Base-by-base conservation (phyloP, 2,329 filamentous ascomycete species). In the Penicillium concentricum region DNA sequence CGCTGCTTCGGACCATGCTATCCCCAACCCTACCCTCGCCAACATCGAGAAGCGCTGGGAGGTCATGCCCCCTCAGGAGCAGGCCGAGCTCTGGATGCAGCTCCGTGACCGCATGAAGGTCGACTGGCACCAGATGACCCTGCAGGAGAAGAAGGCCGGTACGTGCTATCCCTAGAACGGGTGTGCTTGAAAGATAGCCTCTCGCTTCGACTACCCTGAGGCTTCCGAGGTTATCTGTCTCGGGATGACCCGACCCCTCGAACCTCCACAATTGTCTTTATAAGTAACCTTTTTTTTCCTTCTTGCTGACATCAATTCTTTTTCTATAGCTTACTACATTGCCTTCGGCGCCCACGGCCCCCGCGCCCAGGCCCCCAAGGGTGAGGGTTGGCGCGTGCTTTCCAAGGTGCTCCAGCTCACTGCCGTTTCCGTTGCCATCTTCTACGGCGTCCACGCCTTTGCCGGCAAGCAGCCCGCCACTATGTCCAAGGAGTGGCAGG, bases 41-140 rank as follows among this genome's bases (percentile, higher is more conserved):
- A 92, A 96, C 81, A 97, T 99, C 74, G 94, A 99, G 87, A 97
- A 96, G 88, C 86, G 94, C 83, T 99, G 94, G 94, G 94, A 99
- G 83, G 86, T 83, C 63, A 92, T 97, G 90, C 92, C 93, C 58
- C 91, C 94, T 64, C 92, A 96, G 84, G 94, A 99, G 86, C 94
- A 99, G 87, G 94, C 94, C 67, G 94, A 99, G 76, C 83, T 99
- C 71, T 99, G 94, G 94, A 99, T 99, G 94, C 84, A 89, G 69
- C 84, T 99, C 78, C 87, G 94, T 79, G 94, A 99, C 82, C 89
- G 94, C 74, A 99, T 99, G 94, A 97, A 96, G 90, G 87, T 85
- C 71, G 92, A 91, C 83, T 99, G 94, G 94, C 86, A 88, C 74
- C 91, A 97, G 74, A 82, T 99, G 82, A 97, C 94, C 51, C 68